A percentile compares a stretch with the other conserved stretches of the same genome.
These are phyloP conservation scores for Wallacemonas collosoma DNA, from an alignment of 208 protist species.

Conservation along the genomic window DNA sequence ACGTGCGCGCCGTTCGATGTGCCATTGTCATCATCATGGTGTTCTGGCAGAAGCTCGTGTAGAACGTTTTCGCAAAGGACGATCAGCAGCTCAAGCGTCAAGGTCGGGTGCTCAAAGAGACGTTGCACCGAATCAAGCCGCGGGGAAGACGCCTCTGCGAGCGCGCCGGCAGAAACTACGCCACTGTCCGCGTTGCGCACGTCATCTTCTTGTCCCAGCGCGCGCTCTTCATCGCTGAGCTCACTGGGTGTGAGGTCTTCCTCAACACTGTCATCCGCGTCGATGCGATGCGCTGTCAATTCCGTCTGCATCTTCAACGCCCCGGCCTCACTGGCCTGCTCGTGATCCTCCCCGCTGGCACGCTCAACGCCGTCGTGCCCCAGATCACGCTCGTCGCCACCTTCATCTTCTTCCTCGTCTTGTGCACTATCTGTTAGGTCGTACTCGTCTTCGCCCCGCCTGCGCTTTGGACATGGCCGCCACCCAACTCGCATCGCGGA, in stretches of 20 bases:
- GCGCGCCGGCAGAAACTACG: neutral
- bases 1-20: neutral
- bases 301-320: neutral
- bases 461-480: neutral
- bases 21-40: neutral
- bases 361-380: neutral
- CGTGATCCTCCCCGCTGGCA: too few species aligned
- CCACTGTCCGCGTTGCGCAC: neutral
- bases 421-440: neutral
- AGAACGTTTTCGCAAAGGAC: constrained; percentile 38
- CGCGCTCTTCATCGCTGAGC: neutral
- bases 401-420: neutral
- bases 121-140: constrained; percentile 13
- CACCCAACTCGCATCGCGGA: neutral
- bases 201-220: too few species aligned
- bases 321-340: too few species aligned
- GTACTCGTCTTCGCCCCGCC: neutral
- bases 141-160: neutral
- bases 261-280: neutral
- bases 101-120: constrained; percentile 25
- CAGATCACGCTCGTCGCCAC: neutral
- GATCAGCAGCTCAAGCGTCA: constrained; percentile 32
- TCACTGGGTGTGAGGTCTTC: constrained; percentile 10
- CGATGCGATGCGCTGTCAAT: neutral
- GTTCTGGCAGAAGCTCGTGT: constrained; percentile 18